Base-by-base conservation (phyloP, 1,284 basidiomycete genomes). In the Tylopilus sp. region DNA sequence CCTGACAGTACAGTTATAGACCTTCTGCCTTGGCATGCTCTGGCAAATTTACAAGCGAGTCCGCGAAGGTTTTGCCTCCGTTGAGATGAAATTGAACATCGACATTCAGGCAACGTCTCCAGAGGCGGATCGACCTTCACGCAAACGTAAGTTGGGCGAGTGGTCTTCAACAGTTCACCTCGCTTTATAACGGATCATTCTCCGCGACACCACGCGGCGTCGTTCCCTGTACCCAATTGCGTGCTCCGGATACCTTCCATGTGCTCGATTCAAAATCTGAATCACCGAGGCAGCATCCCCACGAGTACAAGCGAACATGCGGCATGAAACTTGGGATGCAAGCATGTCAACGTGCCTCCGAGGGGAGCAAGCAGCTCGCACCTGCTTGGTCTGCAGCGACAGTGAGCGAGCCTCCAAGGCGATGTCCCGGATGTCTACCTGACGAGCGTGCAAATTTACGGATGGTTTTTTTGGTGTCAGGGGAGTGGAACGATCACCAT, bases 401-500 rank as follows among this genome's bases (percentile, higher is more conserved):
- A 25, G n/a, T n/a, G n/a, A 10, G 15, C 11, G 33, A 23, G 21
- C 23, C 16, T 34, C 9, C 28, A 25, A 26, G 19, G 46, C 12
- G 16, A 4, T 28, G 10, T 16, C 40, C 26, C 21, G n/a, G n/a
- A n/a, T n/a, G 16, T 34, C 18, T 35, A 40, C 30, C 18, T 41
- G 18, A 18, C n/a, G 10, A 13, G 18, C 33, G 7, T 33, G n/a
- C 21, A 26, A 1, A 42, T 44, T 33, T 29, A 23, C 51, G 52
- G 25, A 54, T 19, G 3, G 52, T 41, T 28, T 53, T 41, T 41
- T 13, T 36, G 8, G 15, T 25, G 41, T 46, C 54, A 82, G 80
- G 79, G 18, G n/a, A 84, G 81, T 13, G 81, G 80, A 6, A 69
- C 75, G 15, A 71, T 84, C 13, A 75, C 78, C 56, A 70, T 72